A percentile compares a stretch with the other conserved stretches of the same genome.
phyloP scores from a whole-genome alignment of 176 grass and related monocot species.

The Alloteropsis semialata region DNA sequence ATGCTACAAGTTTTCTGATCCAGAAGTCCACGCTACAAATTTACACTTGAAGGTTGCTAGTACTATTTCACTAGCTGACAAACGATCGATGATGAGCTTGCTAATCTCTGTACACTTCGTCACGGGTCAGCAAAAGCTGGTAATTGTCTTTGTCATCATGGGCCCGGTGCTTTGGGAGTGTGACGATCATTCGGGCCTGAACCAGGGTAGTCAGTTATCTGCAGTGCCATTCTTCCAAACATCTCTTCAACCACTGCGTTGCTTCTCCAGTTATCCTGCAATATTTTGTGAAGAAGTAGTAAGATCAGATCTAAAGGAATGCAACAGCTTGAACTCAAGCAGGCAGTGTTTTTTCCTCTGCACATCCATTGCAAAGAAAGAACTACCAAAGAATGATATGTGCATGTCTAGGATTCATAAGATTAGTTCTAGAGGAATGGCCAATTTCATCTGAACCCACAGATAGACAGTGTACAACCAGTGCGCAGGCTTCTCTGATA shows the following conservation, averaged over 20 bases:
- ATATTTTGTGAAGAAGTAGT: not conserved
- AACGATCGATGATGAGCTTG: not conserved
- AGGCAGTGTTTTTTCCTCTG: too few relatives aligned
- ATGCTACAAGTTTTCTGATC: not conserved
- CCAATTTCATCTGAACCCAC: too few relatives aligned
- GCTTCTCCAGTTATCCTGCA: constrained; percentile 23
- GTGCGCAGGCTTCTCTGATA: not conserved
- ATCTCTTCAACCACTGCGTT: constrained; percentile 31
- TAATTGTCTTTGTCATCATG: not conserved
- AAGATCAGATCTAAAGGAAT: not conserved
- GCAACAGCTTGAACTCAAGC: not conserved
- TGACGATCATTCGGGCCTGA: constrained; percentile 57
- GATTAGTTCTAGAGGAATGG: too few relatives aligned
- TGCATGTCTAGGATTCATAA: not conserved
- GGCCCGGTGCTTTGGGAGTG: constrained; percentile 55
- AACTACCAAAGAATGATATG: not conserved
- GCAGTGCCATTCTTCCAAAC: constrained; percentile 50
- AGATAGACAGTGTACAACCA: too few relatives aligned
- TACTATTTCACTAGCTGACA: constrained; percentile 6
- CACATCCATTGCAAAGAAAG: not conserved
- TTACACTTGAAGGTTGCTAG: constrained; percentile 25
- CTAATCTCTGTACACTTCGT: constrained; percentile 13
- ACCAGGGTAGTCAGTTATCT: constrained; percentile 52
- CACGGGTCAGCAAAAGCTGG: not conserved
- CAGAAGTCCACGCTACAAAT: not conserved